Base-by-base conservation (phyloP, 805 yeast species). In the Nakazawaea ambrosiae region DNA sequence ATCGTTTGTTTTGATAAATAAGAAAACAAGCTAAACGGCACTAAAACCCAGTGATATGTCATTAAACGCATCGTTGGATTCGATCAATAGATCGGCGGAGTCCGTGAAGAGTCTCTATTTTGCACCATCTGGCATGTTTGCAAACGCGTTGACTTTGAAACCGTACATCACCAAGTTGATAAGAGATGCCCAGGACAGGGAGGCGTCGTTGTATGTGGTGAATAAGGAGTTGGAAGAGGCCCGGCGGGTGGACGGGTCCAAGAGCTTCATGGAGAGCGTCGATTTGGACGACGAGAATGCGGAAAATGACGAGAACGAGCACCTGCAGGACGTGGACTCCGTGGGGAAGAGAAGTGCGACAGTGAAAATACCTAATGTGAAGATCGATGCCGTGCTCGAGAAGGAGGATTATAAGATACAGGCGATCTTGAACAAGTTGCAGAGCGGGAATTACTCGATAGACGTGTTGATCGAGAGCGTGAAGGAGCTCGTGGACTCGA, bases 111-210 rank as follows among this genome's bases (percentile, higher is more conserved):
- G 60, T 8, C 61, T 70, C 3, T 60, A 72, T 38, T 79, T 79
- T 53, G 55, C 65, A 16, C 64, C 69, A 0, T 75, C 83, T 0
- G 85, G 86, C 0, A 68, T 76, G 4, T 80, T 80, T 53, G 74
- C 81, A 27, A 80, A 80, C 48, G 80, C 87, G 2, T 58, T 78
- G 14, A 63, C 75, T 8, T 57, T 65, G 19, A 57, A 62, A 34
- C 75, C 77, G 10, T 63, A 65, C 20, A 76, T 78, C 40, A 75
- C 79, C 2, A 58, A 66, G 16, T 57, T 80, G n/a, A 57, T 80
- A 16, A 64, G 80, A 46, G 87, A 80, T 52, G 75, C 81, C 3
- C 71, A 73, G 25, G 54, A 49, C 0, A 65, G 66, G 27, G 83
- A 78, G 46, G 70, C 61, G 25, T 59, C 73, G 2, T 53, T 78